phyloP scores from a whole-genome alignment of 495 filamentous ascomycete species.

The Neurospora sp. region DNA sequence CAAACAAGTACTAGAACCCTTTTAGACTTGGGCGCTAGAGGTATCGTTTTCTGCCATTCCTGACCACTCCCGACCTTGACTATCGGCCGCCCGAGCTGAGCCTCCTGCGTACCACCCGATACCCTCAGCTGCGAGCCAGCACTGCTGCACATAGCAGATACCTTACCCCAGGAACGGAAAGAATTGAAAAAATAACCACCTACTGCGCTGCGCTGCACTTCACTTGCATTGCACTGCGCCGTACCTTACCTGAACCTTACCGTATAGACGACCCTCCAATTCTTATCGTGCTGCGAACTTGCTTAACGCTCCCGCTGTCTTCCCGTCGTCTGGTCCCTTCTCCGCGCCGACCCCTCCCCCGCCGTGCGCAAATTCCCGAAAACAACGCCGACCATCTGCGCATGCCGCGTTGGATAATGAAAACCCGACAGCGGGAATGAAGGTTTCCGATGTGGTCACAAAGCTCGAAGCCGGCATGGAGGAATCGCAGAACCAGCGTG shows the following conservation, averaged over 20 bases:
- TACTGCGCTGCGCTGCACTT: background rate
- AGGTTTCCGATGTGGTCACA: conserved; percentile 31
- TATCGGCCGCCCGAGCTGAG: background rate
- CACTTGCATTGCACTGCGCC: background rate
- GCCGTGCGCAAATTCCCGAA: background rate
- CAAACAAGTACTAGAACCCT: background rate
- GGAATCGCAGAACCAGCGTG: conserved; percentile 62
- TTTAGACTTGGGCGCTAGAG: background rate
- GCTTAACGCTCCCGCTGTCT: no score
- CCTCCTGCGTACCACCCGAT: background rate
- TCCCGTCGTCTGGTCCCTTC: background rate
- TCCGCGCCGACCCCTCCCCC: conserved; percentile 3
- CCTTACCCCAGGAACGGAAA: background rate
- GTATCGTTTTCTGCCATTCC: background rate
- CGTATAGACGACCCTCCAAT: background rate
- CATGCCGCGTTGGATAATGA: conserved; percentile 24
- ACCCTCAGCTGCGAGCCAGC: background rate
- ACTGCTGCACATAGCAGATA: background rate
- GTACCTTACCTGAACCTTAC: background rate
- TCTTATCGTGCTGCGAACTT: no score
- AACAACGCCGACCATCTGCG: background rate
- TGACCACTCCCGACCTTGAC: background rate
- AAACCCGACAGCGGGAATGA: conserved; percentile 26
- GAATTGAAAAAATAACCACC: background rate
- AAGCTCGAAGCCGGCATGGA: conserved; percentile 36